Evolutionary conservation across 768 basidiomycete genomes (phyloP), one percentile per base, ranked within the genome.

Genomic region (Suillus subaureus): DNA sequence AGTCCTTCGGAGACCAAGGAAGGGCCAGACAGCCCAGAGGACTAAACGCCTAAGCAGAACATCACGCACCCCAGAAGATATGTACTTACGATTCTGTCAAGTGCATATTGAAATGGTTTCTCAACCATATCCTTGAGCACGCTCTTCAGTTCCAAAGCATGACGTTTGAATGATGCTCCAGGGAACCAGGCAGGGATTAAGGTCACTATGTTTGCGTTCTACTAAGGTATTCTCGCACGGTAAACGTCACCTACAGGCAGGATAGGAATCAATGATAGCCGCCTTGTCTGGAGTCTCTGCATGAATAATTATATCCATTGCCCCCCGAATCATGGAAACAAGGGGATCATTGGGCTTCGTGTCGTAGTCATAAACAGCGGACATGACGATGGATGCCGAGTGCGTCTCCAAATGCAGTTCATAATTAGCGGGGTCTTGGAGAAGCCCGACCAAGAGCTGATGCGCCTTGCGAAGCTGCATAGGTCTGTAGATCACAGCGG

Each of bases 151-250:
- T 65, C 67, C 7, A 74, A 69, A 21, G 82, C 85, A 0, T 81
- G 73, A 33, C 78, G 76, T 63, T 81, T 80, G 74, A 84, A 86
- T 0, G 68, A 70, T 1, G 80, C 79, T 12, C 82, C 81, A 9
- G 85, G 85, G 28, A 86, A 69, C 75, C 80, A 85, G 3, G 78
- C 71, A 1, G 85, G 85, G 15, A 85, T 65, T 54, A 79, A 81
- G 15, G 81, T 81, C 21, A 85, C 82, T 83, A 55, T 2, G 56
- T 16, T 15, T 65, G 56, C 12, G 8, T 47, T 47, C 26, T 21
- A 18, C 9, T 57, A 35, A 51, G 55, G 28, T 64, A n/a, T 26
- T 40, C 12, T 57, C 18, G 61, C 33, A 71, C 77, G 61, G n/a
- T 37, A 15, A n/a, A 57, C 2, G 80, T 79, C 21, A 80, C 64